Evolutionary conservation across 306 rosid species (phyloP).

Genomic region (Delonix regia): DNA sequence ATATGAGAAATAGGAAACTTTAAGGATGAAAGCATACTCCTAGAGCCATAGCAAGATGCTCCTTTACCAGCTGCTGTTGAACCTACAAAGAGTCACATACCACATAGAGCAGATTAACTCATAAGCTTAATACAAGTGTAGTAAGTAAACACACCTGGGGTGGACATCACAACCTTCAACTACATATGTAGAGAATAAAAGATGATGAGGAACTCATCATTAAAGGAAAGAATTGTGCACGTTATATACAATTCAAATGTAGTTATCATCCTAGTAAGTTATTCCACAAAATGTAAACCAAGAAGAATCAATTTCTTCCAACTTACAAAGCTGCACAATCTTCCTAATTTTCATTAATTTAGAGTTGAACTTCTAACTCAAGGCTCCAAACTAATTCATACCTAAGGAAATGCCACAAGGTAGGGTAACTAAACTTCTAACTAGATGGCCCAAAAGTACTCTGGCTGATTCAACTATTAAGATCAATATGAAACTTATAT

Average conservation of each 20-base stretch:
- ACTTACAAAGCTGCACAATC: background rate
- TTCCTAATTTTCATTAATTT: conserved; percentile 15
- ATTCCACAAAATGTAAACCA: background rate
- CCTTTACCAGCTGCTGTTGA: conserved; percentile 67
- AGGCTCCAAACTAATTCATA: conserved; percentile 17
- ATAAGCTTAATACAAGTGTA: conserved; percentile 24
- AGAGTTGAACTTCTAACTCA: background rate
- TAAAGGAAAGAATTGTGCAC: background rate
- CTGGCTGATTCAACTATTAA: conserved; percentile 4
- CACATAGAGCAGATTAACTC: conserved; percentile 32
- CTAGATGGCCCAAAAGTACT: conserved; percentile 22
- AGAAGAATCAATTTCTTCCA: conserved; percentile 12
- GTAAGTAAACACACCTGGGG: conserved; percentile 71
- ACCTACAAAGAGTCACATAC: conserved; percentile 50
- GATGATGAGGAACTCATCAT: conserved; percentile 40
- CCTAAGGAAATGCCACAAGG: conserved; percentile 14
- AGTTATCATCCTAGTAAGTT: background rate
- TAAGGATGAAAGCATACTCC: conserved; percentile 56
- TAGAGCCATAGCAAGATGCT: conserved; percentile 63
- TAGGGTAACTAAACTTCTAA: conserved; percentile 16
- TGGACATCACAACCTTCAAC: conserved; percentile 75
- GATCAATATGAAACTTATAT: background rate
- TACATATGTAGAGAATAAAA: conserved; percentile 44
- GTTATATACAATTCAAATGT: background rate
- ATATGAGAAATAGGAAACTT: conserved; percentile 19